Evolutionary conservation across 2,329 filamentous ascomycete genomes (phyloP), one percentile per base, ranked within the genome.

Genomic region (Fusarium tuaranense): DNA sequence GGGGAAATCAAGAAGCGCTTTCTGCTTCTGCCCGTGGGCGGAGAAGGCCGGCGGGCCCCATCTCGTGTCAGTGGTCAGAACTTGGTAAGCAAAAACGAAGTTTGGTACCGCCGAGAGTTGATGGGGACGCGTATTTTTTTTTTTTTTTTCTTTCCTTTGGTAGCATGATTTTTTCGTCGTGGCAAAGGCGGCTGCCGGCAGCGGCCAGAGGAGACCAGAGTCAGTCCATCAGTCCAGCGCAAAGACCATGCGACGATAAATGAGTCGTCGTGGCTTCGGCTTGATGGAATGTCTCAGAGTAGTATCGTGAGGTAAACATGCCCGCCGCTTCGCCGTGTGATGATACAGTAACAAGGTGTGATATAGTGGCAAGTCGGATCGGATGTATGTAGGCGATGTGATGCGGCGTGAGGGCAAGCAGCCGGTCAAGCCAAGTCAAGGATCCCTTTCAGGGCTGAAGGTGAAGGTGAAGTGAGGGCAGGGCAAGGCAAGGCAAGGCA

Each of bases 151-250:
- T 22, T 41, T 41, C 44, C 25, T 51, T 51, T 51, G 25, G 46
- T 51, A 48, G 44, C 9, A n/a, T 51, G 25, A 32, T 53, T 53
- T 51, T 34, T 34, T 38, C 18, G 25, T 51, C 34, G 18, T 62
- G 30, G 27, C 38, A 65, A 60, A 51, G 57, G 48, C 39, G 53
- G 69, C 72, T 73, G 72, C 72, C 72, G 61, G 72, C 72, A 75
- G 69, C 70, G 66, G 39, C 63, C 25, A n/a, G 25, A 44, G 25
- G 27, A 34, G 32, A 34, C 32, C 12, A 63, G 44, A 30, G n/a
- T 30, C 59, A 22, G 60, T 63, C 25, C 44, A 27, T 14, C 22
- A 8, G 22, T 48, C 44, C 44, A 48, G 22, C 44, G 44, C 44
- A 48, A 22, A n/a, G 20, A 14, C 51, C 51, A 36, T 30, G 27